Base-by-base conservation (phyloP, 495 filamentous ascomycete genomes). In the Beverwykella pulmonaria region DNA sequence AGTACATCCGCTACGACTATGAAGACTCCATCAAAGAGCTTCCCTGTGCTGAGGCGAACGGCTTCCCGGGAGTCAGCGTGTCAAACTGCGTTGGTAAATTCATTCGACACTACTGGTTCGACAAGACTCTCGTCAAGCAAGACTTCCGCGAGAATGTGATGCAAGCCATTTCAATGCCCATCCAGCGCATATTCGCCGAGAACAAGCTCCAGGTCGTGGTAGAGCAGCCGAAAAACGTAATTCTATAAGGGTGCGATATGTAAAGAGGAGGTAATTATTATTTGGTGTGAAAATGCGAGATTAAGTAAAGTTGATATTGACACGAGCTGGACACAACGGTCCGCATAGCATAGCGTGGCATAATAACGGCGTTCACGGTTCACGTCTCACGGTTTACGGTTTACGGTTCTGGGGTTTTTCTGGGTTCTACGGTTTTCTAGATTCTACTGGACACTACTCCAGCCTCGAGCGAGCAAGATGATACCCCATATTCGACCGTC, bases 21-120 rank as follows among this genome's bases (percentile, higher is more conserved):
- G 65, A 65, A 25, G 61, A 76, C 2, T 71, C 79, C 56, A 69
- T 79, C 25, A 74, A 73, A 62, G 71, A 75, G 39, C 61, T 81
- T 2, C 46, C 73, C 25, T 81, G 78, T 60, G 68, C 71, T 7
- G 79, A 79, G 34, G 78, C 78, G n/a, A 80, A 65, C 53, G 73
- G 69, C 22, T 65, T 46, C 41, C 69, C 69, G 2, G 60, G 49
- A 9, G 62, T 64, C 9, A 14, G 12, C 1, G 52, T 65, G 1
- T 57, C 65, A 12, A 17, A 65, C 32, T 72, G 69, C 57, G 19
- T 65, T 36, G 69, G 69, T 36, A 60, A 46, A 34, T 72, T 72
- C 29, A 61, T 72, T 44, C 54, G 65, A 0, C 69, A 72, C 48
- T 72, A 68, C 50, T 72, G 69, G 69, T 68, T 68, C 65, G 65